phyloP scores from a whole-genome alignment of 495 filamentous ascomycete species.

The Xylaria intraflava region DNA sequence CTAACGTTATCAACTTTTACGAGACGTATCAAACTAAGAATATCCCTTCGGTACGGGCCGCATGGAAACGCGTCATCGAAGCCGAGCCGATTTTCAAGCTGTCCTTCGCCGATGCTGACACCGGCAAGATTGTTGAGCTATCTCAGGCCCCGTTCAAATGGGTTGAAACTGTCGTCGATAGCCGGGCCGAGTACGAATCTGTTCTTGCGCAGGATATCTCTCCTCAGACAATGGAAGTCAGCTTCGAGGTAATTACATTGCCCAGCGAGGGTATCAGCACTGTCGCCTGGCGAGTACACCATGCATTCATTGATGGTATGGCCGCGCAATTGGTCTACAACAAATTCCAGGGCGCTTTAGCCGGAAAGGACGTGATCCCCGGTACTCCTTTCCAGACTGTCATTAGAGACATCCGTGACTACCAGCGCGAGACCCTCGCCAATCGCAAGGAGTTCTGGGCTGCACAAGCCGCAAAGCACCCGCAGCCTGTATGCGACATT shows the following conservation, averaged over 20 bases:
- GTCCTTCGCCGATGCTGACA: background rate
- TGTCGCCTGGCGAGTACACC: conserved; percentile 36
- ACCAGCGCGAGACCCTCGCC: too few relatives aligned
- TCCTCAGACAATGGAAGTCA: too few relatives aligned
- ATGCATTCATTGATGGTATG: conserved; percentile 34
- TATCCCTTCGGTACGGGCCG: conserved; percentile 8
- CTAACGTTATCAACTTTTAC: conserved; percentile 8
- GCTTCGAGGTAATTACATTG: too few relatives aligned
- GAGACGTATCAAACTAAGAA: conserved; percentile 1
- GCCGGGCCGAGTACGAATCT: background rate
- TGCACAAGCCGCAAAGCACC: too few relatives aligned
- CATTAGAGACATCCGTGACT: too few relatives aligned
- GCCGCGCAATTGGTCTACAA: background rate
- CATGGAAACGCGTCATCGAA: conserved; percentile 12
- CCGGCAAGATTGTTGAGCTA: background rate
- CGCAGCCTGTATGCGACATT: too few relatives aligned
- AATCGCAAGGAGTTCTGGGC: too few relatives aligned
- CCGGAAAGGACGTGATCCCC: background rate
- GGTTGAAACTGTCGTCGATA: background rate
- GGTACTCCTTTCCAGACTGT: too few relatives aligned
- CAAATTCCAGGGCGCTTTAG: background rate
- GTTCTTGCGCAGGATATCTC: too few relatives aligned
- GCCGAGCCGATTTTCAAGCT: conserved; percentile 14
- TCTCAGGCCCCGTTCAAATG: background rate
- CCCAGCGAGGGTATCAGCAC: too few relatives aligned